A percentile compares a stretch with the other conserved stretches of the same genome.
phyloP scores from a whole-genome alignment of 345 rosid genomes.

The Mercurialis annua region DNA sequence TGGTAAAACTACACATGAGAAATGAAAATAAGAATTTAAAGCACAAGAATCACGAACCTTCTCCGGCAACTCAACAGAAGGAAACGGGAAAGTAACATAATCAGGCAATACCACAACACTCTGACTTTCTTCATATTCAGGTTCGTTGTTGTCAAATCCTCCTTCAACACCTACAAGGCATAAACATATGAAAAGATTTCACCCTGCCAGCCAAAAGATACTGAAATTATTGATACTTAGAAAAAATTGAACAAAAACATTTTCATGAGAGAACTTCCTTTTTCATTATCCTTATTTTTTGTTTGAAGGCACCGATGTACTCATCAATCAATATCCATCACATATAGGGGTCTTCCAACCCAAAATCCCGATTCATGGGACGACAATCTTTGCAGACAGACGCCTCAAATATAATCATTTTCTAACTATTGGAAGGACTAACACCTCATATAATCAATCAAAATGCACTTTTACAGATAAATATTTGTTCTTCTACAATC shows the following conservation, averaged over 20 bases:
- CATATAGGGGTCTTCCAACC: background rate
- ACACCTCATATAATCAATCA: slow-evolving; percentile 5
- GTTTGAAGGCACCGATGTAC: background rate
- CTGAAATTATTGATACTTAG: background rate
- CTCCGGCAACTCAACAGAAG: slow-evolving; percentile 94
- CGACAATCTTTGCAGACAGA: background rate
- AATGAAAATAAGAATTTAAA: background rate
- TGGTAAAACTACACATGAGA: background rate
- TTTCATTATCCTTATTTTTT: too few relatives aligned
- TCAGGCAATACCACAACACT: slow-evolving; percentile 73
- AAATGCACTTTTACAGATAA: too few relatives aligned
- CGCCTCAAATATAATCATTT: background rate
- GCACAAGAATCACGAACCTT: slow-evolving; percentile 51
- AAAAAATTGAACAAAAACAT: background rate
- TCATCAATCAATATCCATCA: background rate
- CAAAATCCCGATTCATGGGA: background rate
- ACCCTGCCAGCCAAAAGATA: slow-evolving; percentile 8
- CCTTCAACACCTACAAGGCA: slow-evolving; percentile 73
- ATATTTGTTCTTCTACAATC: too few relatives aligned
- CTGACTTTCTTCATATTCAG: slow-evolving; percentile 73
- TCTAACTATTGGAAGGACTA: background rate
- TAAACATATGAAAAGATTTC: slow-evolving; percentile 3
- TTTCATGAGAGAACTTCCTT: too few relatives aligned
- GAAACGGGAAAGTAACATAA: slow-evolving; percentile 67
- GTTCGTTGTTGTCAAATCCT: slow-evolving; percentile 85